A percentile compares a stretch with the other conserved stretches of the same genome.
Conservation (phyloP, 1,139 yeast genomes). For the Arxiozyma slooffiae region DNA sequence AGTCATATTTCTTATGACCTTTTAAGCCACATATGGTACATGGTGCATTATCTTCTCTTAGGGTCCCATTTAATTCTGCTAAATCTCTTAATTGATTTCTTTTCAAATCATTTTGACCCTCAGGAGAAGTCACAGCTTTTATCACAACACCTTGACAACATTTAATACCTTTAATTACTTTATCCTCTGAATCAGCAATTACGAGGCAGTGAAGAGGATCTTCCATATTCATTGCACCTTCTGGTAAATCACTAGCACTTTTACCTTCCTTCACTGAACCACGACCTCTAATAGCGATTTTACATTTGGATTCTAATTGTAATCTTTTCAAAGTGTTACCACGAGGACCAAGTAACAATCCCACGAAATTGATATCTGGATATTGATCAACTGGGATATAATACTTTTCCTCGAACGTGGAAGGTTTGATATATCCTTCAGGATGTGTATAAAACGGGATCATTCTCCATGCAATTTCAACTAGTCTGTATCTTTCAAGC, state of each 20-base stretch:
- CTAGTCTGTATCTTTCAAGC: constrained; percentile 67
- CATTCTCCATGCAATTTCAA: constrained; percentile 59
- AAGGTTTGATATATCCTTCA: constrained; percentile 60
- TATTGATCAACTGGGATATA: constrained; percentile 79
- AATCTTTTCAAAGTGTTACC: constrained; percentile 78
- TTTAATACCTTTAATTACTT: constrained; percentile 64
- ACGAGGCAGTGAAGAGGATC: constrained; percentile 87
- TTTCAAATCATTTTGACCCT: constrained; percentile 85
- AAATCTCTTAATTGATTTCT: constrained; percentile 84
- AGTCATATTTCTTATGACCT: constrained; percentile 54
- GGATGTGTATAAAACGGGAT: constrained; percentile 83
- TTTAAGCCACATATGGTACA: constrained; percentile 48
- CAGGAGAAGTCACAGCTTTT: constrained; percentile 80
- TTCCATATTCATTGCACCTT: constrained; percentile 43
- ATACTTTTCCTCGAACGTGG: constrained; percentile 68
- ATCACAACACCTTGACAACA: constrained; percentile 69
- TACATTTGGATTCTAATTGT: constrained; percentile 78
- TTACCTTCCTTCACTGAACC: constrained; percentile 95
- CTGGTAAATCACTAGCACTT: constrained; percentile 39
- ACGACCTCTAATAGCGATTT: constrained; percentile 78
- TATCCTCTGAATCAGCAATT: constrained; percentile 73
- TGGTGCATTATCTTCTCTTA: constrained; percentile 68
- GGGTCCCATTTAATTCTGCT: constrained; percentile 89
- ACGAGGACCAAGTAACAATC: constrained; percentile 87
- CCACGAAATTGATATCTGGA: constrained; percentile 90